phyloP scores from a whole-genome alignment of 495 filamentous ascomycete genomes.

The Aspergillus nidulans region DNA sequence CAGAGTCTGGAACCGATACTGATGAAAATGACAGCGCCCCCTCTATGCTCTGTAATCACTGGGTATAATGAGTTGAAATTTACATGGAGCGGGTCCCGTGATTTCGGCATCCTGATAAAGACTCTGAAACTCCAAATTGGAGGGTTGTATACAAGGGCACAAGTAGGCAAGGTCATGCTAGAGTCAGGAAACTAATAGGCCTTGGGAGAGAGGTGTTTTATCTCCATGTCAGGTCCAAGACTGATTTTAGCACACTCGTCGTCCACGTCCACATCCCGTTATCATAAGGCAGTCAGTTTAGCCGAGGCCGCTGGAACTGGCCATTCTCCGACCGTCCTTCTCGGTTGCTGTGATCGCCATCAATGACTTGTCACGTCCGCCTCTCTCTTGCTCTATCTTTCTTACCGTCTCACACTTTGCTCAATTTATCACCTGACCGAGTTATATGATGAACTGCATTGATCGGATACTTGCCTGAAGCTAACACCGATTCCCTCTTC shows the following conservation, averaged over 20 bases:
- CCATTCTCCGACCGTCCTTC: conserved; percentile 19
- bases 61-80: neutral
- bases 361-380: conserved; percentile 5
- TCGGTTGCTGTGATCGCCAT: conserved; percentile 4
- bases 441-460: conserved; percentile 16
- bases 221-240: neutral
- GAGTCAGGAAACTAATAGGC: neutral
- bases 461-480: conserved; percentile 5
- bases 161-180: neutral
- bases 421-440: too few species aligned
- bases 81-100: neutral
- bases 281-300: conserved; percentile 21
- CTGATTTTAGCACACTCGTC: neutral
- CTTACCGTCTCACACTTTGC: neutral
- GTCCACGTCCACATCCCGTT: conserved; percentile 3
- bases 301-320: conserved; percentile 32
- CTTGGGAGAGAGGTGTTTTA: neutral
- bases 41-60: neutral
- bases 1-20: neutral
- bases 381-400: conserved; percentile 12
- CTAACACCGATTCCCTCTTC: conserved; percentile 9
- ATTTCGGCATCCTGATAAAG: neutral
- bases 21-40: conserved; percentile 6
- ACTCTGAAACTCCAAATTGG: neutral
- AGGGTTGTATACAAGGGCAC: neutral